phyloP scores from a whole-genome alignment of 441 rosid species.

The Daphne laureola region DNA sequence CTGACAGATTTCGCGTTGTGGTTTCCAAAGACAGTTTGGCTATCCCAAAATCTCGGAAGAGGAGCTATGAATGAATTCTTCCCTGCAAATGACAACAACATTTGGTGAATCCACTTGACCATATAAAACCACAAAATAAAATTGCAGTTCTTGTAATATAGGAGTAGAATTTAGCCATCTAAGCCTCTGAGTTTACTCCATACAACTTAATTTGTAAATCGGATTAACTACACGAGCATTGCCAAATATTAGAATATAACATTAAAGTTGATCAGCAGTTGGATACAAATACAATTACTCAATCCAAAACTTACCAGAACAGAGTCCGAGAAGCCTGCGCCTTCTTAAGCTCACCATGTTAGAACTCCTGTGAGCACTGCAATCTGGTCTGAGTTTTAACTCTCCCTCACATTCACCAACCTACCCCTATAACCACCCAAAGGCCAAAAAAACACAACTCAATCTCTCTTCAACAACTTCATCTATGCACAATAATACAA shows the following conservation, averaged over 20 bases:
- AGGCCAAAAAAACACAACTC: no score
- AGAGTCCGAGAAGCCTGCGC: conserved; percentile 84
- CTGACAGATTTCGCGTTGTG: conserved; percentile 32
- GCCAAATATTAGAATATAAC: no score
- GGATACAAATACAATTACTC: conserved; percentile 17
- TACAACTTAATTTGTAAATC: neutral
- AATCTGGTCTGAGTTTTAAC: conserved; percentile 9
- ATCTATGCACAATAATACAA: no score
- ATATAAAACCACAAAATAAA: no score
- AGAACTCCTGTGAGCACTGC: conserved; percentile 18
- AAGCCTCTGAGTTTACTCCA: neutral
- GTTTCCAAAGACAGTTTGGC: conserved; percentile 29
- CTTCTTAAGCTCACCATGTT: conserved; percentile 92
- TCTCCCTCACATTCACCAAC: conserved; percentile 17
- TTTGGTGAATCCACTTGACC: conserved; percentile 12
- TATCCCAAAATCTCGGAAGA: conserved; percentile 38
- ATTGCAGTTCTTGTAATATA: no score
- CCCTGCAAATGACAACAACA: conserved; percentile 30
- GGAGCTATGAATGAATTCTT: conserved; percentile 50
- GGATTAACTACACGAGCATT: no score
- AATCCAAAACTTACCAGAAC: conserved; percentile 54
- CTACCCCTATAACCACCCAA: conserved; percentile 16
- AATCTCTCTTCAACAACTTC: no score
- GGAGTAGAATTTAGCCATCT: no score
- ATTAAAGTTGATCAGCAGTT: conserved; percentile 12